These are phyloP conservation scores for Apiotrichum veenhuisii DNA, from an alignment of 1,284 basidiomycete species.

Conservation along the genomic window DNA sequence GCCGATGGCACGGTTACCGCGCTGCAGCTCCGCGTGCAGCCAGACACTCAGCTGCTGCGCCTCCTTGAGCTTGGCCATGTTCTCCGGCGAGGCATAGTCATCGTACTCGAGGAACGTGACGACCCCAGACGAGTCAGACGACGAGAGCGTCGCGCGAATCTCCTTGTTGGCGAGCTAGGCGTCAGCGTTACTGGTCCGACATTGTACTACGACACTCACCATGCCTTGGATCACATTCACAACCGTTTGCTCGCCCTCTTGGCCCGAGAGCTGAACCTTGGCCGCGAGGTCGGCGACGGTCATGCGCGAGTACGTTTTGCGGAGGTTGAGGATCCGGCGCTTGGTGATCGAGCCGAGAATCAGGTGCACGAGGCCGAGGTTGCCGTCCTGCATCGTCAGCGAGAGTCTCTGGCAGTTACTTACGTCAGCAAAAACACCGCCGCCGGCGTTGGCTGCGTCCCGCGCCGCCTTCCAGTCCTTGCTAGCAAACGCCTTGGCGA, in stretches of 20 bases:
- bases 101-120: conserved; percentile 33
- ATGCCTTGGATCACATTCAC: conserved; percentile 25
- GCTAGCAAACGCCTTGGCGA: conserved; percentile 36
- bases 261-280: conserved; percentile 17
- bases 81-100: conserved; percentile 16
- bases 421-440: conserved; percentile 21
- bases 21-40: conserved; percentile 27
- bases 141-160: conserved; percentile 24
- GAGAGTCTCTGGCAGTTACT: not conserved
- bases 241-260: conserved; percentile 1
- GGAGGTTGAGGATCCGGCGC: conserved; percentile 31
- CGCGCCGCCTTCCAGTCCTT: conserved; percentile 29
- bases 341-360: conserved; percentile 32
- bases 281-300: conserved; percentile 25
- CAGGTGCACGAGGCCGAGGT: conserved; percentile 31
- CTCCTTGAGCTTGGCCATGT: conserved; percentile 19
- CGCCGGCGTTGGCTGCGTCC: conserved; percentile 7
- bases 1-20: conserved; percentile 23
- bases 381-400: conserved; percentile 34
- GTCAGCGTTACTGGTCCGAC: not conserved
- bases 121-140: conserved; percentile 13
- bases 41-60: conserved; percentile 17
- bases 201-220: conserved; percentile 22
- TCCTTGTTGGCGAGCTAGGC: conserved; percentile 17
- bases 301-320: conserved; percentile 34